Conservation (phyloP, 306 rosid genomes). For the Hippophae tibetana region DNA sequence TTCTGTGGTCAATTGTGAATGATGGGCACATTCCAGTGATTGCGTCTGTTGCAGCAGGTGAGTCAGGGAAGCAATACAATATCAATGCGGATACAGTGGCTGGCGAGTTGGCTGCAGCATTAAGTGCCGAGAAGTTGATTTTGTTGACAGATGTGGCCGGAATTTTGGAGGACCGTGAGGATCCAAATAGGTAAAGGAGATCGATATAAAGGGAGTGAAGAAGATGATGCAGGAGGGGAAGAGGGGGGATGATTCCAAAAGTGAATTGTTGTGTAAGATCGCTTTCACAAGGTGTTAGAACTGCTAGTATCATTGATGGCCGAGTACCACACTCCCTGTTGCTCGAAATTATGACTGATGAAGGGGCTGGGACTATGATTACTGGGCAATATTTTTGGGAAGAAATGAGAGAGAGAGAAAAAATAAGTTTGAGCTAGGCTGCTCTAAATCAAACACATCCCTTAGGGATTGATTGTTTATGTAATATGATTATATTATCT, state of each 20-base stretch:
- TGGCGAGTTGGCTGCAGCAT: conserved; percentile 78
- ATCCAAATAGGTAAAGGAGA: conserved; percentile 58
- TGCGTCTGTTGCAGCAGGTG: conserved; percentile 77
- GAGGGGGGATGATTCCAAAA: conserved; percentile 95
- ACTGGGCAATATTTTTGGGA: conserved; percentile 32
- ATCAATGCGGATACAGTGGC: conserved; percentile 91
- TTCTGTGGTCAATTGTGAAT: conserved; percentile 50
- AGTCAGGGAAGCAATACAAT: conserved; percentile 66
- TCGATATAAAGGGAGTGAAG: conserved; percentile 67
- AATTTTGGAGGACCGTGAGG: conserved; percentile 47
- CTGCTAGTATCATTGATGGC: conserved; percentile 84
- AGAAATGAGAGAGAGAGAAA: no score
- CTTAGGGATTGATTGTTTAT: background rate
- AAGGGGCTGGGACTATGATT: conserved; percentile 94
- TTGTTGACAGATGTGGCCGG: conserved; percentile 85
- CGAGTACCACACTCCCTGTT: conserved; percentile 68
- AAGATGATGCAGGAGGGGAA: conserved; percentile 59
- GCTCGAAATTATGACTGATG: conserved; percentile 79
- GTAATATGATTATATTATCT: no score
- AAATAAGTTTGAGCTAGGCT: background rate
- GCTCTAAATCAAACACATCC: background rate
- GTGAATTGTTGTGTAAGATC: conserved; percentile 77
- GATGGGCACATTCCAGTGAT: conserved; percentile 73
- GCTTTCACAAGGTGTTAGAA: conserved; percentile 70
- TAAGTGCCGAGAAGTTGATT: conserved; percentile 90